Evolutionary conservation across 345 rosid genomes (phyloP), one percentile per base, ranked within the genome.

Genomic region (Linum usitatissimum): DNA sequence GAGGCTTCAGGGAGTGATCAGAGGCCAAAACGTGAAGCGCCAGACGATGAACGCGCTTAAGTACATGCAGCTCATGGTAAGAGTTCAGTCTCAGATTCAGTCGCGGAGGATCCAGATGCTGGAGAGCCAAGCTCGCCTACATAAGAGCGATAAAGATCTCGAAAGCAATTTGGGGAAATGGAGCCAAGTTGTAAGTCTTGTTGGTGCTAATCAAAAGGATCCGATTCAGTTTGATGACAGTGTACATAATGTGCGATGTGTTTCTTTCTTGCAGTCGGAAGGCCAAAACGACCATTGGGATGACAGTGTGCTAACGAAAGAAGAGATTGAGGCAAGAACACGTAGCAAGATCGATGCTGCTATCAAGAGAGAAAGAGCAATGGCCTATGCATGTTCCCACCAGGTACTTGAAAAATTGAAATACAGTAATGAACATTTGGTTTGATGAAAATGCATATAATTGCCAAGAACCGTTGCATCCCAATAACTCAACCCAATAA

Each of bases 71-170:
- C 85, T 86, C 38, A 65, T 84, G 74, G 97, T 90, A 49, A 84
- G 97, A 19, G 87, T 90, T 60, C 99, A 94, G 68, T 84, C 96
- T 31, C 99, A 94, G 80, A 90, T 94, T 69, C 99, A 86, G 73
- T 86, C 97, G 30, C 84, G 97, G 71, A 84, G 97, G 75, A 82
- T 90, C 67, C 92, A 85, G 72, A 86, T 85, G 96, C 65, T 90
- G 9, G 96, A 90, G 73, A 83, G 81, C 76, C 85, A 86, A 77
- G 92, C 85, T 54, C 80, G 81, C 64, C 84, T 80, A 40, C 66
- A 66, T 64, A 76, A 61, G 68, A 79, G 70, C 51, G 80, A 77
- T 63, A 84, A 80, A 73, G 93, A 81, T 38, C 71, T 17, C 4
- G 84, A 81, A 56, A 76, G 87, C 75, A 67, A 77, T 63, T 74